These are phyloP conservation scores for Penicillium antarcticum DNA, from an alignment of 495 filamentous ascomycete genomes.

Conservation along the genomic window DNA sequence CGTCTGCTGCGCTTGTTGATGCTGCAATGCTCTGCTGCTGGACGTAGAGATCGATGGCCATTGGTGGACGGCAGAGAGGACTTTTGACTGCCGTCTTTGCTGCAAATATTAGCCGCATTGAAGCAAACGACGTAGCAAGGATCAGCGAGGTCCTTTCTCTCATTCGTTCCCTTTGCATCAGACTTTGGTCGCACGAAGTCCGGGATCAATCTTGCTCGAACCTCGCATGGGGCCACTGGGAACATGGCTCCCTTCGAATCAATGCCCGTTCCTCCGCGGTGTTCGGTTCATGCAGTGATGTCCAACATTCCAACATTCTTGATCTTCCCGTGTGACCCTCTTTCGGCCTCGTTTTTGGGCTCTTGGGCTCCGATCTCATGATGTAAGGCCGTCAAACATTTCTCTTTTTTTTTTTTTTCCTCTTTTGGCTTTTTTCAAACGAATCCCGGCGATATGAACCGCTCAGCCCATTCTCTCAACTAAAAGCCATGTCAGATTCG, in stretches of 20 bases:
- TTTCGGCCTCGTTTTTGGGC: slow-evolving; percentile 15
- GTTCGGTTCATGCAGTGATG: slow-evolving; percentile 35
- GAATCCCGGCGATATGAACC: too few species aligned
- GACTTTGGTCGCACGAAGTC: slow-evolving; percentile 10
- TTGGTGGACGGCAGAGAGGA: slow-evolving; percentile 9
- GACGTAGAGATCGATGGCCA: slow-evolving; percentile 1
- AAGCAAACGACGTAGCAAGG: slow-evolving; percentile 15
- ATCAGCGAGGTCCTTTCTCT: slow-evolving; percentile 6
- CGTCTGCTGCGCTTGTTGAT: slow-evolving; percentile 41
- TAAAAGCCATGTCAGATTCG: neutral
- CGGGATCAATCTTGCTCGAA: slow-evolving; percentile 13
- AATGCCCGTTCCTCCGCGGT: slow-evolving; percentile 11
- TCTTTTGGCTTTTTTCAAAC: neutral
- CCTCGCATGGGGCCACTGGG: slow-evolving; percentile 14
- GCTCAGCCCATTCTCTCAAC: neutral
- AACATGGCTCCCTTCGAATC: slow-evolving; percentile 4
- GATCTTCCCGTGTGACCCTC: slow-evolving; percentile 26
- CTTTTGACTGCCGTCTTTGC: neutral
- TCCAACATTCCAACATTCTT: slow-evolving; percentile 25
- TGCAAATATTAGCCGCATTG: slow-evolving; percentile 22
- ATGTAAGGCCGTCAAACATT: slow-evolving; percentile 21
- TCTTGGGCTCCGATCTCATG: slow-evolving; percentile 15
- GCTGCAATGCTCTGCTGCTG: slow-evolving; percentile 10
- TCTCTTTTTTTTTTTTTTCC: neutral
- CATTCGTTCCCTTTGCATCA: neutral